Evolutionary conservation across 495 filamentous ascomycete genomes (phyloP), one percentile per base, ranked within the genome.

Genomic region (Neurospora sp.): DNA sequence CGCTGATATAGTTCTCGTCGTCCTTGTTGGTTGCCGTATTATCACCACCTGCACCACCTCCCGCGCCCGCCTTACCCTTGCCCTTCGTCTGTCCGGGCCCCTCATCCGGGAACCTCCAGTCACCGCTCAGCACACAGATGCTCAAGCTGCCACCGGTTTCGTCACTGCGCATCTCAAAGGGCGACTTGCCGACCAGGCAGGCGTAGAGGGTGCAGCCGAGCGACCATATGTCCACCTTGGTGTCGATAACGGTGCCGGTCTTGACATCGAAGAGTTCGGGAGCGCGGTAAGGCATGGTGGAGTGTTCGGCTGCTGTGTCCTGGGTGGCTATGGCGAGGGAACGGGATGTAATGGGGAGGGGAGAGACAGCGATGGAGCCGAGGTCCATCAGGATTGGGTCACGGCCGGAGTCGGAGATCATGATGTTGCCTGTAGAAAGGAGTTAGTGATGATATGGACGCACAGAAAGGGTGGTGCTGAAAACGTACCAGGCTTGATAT

Each of bases 191-290:
- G 70, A 97, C 93, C 22, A 99, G 83, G 74, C 96, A 98, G 27
- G 96, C 95, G 83, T 97, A 99, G 42, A 99, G 85, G 0, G 96
- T 98, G 83, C 95, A 98, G 38, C 96, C 96, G 27, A 99, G 84
- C 3, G 93, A 97, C 96, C 96, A 99, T 75, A 99, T 96, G 78
- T 99, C 96, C 48, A 97, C 96, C 80, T 97, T 98, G 20, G 96
- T 97, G 79, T 99, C 96, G 76, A 99, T 90, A 65, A 93, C 87
- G 10, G 90, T 91, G 42, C 93, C 95, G 4, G 94, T 98, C 81
- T 97, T 97, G 71, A 98, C 96, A 78, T 99, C 96, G 80, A 99
- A 99, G 41, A 99, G 90, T 82, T 99, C 96, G 0, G 96, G 96
- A 3, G 96, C 96, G 69, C 96, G 93, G 82, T 99, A 99, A 2